Evolutionary conservation across 208 protist genomes (phyloP), one percentile per base, ranked within the genome.

Genomic region (Trypanosoma avium): DNA sequence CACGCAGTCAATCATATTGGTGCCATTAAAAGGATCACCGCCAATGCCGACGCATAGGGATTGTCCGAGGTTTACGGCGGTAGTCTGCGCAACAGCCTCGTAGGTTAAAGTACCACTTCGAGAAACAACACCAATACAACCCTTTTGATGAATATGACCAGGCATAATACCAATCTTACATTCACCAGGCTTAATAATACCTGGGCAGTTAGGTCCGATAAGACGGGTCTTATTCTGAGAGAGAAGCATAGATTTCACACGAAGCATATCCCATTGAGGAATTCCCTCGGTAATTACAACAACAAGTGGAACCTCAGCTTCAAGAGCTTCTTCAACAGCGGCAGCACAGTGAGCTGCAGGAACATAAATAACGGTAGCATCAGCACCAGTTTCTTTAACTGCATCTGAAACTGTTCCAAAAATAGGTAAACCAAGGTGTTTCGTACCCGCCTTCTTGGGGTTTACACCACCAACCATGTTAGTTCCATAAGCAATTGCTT

Each of bases 131-230:
- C 98, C 98, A 73, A 99, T 99, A 61, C 96, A 98, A 42, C 98
- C 98, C 65, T 83, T 82, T 71, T 81, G 88, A 89, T 99, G 98
- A 77, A 99, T 99, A 82, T 99, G 94, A 45, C 98, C 98, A 71
- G 98, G 98, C 98, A 99, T 99, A 75, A 99, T 99, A 75, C 98
- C 99, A 75, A 99, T 99, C 79, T 99, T 99, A 90, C 98, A 99
- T 79, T 99, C 97, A 17, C 81, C 97, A 35, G 98, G 98, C 76
- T 94, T 92, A 68, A 99, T 99, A 80, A 99, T 97, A 73, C 97
- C 97, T 43, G 98, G 98, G 79, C 98, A 99, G 94, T 99, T 99
- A 65, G 98, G 98, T 27, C 98, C 98, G 75, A 99, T 98, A 29
- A 99, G 81, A 30, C 97, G 80, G 24, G 93, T 97, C 76, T 97